Evolutionary conservation across 1,284 basidiomycete species (phyloP), one percentile per base, ranked within the genome.

Genomic region (Neonothopanus nambi): DNA sequence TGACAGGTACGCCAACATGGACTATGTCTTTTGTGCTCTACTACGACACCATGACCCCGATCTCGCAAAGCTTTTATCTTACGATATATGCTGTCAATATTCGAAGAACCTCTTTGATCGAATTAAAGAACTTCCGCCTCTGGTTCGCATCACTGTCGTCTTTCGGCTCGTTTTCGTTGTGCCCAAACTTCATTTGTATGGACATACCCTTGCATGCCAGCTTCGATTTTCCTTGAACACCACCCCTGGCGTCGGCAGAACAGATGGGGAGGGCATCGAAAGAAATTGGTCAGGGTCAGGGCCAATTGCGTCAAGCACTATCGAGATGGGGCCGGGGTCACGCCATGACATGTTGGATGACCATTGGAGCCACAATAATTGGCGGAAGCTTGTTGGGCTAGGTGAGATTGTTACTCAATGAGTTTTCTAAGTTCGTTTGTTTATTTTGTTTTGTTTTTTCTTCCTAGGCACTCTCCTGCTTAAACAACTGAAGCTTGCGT

Each of bases 1-100:
- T 13, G 17, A 1, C 51, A 65, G 63, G n/a, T 59, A 61, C 18
- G 36, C 30, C n/a, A 65, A 65, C 47, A 63, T 61, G 48, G 63
- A 65, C 35, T 61, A 52, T 21, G 48, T 56, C 6, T 45, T 59
- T 3, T 44, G 42, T 1, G 50, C 49, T 1, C 24, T 50, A 6
- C 42, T 58, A 3, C 48, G 49, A 12, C 42, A 52, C 33, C 26
- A 39, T 8, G 36, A 33, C 26, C 4, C 4, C 11, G 36, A 18
- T 0, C 38, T 56, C 0, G 6, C n/a, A 26, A 24, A 57, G 2
- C 21, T 60, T 1, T 33, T 62, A 1, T 63, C 59, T 0, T 64
- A 64, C 38, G 63, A 64, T 24, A 61, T 64, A 23, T 54, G 51
- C 1, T 63, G 61, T 21, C 59, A 60, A 24, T 63, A 55, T 54